These are phyloP conservation scores for Pichia paraexigua DNA, from an alignment of 805 yeast genomes.

Conservation along the genomic window DNA sequence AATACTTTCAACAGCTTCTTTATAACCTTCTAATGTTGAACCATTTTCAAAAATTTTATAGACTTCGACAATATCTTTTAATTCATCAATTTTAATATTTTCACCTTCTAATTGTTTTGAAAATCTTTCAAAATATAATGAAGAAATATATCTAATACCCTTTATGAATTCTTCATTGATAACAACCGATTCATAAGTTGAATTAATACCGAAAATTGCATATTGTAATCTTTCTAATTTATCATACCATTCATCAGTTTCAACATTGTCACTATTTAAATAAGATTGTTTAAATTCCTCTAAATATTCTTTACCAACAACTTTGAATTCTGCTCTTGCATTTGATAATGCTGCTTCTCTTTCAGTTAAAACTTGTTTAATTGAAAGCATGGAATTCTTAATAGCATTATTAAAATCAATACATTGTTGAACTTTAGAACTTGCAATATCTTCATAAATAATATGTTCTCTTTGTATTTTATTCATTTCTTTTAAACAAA, in stretches of 20 bases:
- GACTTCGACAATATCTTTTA: conserved; percentile 30
- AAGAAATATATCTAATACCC: conserved; percentile 65
- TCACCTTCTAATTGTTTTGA: conserved; percentile 25
- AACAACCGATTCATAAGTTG: conserved; percentile 49
- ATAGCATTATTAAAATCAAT: conserved; percentile 32
- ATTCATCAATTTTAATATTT: conserved; percentile 34
- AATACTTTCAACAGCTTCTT: conserved; percentile 28
- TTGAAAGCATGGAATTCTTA: conserved; percentile 63
- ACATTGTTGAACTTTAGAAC: conserved; percentile 18
- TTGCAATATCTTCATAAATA: conserved; percentile 37
- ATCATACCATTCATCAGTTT: conserved; percentile 50
- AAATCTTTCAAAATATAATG: conserved; percentile 55
- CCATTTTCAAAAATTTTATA: conserved; percentile 31
- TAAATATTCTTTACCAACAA: conserved; percentile 41
- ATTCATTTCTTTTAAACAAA: conserved; percentile 77
- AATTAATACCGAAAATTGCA: conserved; percentile 79
- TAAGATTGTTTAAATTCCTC: conserved; percentile 52
- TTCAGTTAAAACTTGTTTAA: conserved; percentile 82
- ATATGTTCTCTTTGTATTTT: conserved; percentile 66
- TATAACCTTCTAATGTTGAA: conserved; percentile 29
- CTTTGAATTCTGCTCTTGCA: conserved; percentile 40
- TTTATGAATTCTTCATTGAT: conserved; percentile 52
- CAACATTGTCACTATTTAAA: conserved; percentile 47
- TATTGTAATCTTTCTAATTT: conserved; percentile 71
- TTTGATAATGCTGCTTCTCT: conserved; percentile 65